Evolutionary conservation across 345 rosid genomes (phyloP).

Genomic region (Ailanthus altissimus): DNA sequence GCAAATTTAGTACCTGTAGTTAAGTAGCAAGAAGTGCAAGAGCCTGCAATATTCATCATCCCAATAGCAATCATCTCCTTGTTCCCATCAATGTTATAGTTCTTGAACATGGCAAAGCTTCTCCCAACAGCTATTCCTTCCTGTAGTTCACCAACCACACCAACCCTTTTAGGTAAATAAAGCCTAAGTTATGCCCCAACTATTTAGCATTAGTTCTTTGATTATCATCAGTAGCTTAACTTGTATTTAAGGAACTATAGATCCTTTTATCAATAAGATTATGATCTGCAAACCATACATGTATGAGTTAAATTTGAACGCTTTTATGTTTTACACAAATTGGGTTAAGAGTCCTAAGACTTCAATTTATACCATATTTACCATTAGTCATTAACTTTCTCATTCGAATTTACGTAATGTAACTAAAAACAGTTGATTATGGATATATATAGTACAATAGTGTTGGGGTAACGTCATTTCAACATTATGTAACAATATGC

Average conservation of each 20-base stretch:
- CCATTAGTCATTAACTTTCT: not conserved
- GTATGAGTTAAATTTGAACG: too few species aligned
- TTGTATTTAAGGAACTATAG: too few species aligned
- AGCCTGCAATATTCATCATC: constrained; percentile 88
- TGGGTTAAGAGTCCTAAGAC: too few species aligned
- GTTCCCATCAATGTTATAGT: constrained; percentile 92
- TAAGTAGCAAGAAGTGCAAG: constrained; percentile 90
- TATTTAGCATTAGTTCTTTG: not conserved
- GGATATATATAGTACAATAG: too few species aligned
- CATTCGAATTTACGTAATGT: not conserved
- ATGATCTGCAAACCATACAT: too few species aligned
- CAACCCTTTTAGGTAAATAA: not conserved
- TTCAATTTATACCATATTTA: too few species aligned
- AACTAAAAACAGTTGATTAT: not conserved
- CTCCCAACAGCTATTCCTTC: constrained; percentile 98
- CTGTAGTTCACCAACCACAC: constrained; percentile 32
- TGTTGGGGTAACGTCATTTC: too few species aligned
- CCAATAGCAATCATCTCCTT: constrained; percentile 98
- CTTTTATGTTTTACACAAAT: too few species aligned
- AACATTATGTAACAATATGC: too few species aligned
- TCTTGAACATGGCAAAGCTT: constrained; percentile 87
- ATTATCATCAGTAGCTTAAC: not conserved
- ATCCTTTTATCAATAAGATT: too few species aligned
- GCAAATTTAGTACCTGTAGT: constrained; percentile 56
- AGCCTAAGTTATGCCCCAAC: not conserved